These are phyloP conservation scores for Daphne laureola DNA, from an alignment of 441 rosid species.

Conservation along the genomic window DNA sequence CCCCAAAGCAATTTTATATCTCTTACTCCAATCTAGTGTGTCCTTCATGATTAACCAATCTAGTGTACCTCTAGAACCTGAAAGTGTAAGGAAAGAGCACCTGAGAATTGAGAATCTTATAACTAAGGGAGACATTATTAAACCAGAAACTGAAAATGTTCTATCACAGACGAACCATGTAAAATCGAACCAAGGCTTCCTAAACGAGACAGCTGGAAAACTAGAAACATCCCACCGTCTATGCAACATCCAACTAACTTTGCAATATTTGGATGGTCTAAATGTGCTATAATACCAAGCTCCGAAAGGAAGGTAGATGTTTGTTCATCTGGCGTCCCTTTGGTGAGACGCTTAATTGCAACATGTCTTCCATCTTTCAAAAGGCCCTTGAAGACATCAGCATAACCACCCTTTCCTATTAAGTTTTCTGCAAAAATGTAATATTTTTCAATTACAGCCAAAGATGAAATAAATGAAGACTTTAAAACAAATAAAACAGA, in stretches of 20 bases:
- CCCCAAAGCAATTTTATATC: slow-evolving; percentile 78
- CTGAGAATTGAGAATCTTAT: neutral
- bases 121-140: neutral
- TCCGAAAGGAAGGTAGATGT: slow-evolving; percentile 64
- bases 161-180: slow-evolving; percentile 43
- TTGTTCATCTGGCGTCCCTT: slow-evolving; percentile 68
- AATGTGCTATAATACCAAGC: slow-evolving; percentile 78
- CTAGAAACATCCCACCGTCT: slow-evolving; percentile 79
- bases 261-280: slow-evolving; percentile 82
- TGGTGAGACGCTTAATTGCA: slow-evolving; percentile 62
- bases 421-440: slow-evolving; percentile 40
- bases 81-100: slow-evolving; percentile 8
- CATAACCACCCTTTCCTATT: slow-evolving; percentile 78
- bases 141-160: neutral
- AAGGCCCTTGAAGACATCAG: slow-evolving; percentile 77
- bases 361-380: slow-evolving; percentile 55
- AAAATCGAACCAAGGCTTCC: slow-evolving; percentile 80
- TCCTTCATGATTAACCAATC: slow-evolving; percentile 40
- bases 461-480: no score
- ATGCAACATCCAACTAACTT: slow-evolving; percentile 74
- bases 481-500: no score
- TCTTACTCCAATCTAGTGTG: slow-evolving; percentile 62
- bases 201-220: slow-evolving; percentile 61
- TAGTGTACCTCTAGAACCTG: slow-evolving; percentile 46
- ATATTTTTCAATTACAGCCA: no score